These are phyloP conservation scores for Aspergillus hiratsukae DNA, from an alignment of 2,329 filamentous ascomycete genomes.

Conservation along the genomic window DNA sequence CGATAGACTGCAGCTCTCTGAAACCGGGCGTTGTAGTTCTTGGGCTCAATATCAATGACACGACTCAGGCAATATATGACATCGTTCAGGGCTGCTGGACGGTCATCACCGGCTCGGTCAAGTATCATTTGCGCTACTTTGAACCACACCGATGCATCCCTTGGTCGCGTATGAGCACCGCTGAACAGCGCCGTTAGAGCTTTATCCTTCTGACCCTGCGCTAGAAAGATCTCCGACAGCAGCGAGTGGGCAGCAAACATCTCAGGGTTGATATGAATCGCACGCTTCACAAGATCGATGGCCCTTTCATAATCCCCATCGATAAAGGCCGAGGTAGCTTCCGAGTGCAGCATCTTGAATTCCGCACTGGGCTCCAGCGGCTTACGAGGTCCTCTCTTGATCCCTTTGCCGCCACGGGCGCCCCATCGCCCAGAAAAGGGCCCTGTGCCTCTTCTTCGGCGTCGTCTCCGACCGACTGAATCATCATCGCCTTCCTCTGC, in stretches of 20 bases:
- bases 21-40: slow-evolving; percentile 51
- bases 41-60: slow-evolving; percentile 50
- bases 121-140: slow-evolving; percentile 53
- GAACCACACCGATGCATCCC: slow-evolving; percentile 54
- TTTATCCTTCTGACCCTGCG: slow-evolving; percentile 53
- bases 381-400: slow-evolving; percentile 44
- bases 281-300: slow-evolving; percentile 41
- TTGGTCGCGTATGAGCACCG: slow-evolving; percentile 54
- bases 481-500: slow-evolving; percentile 23
- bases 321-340: slow-evolving; percentile 47
- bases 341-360: slow-evolving; percentile 45
- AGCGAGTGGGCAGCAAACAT: slow-evolving; percentile 59
- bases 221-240: slow-evolving; percentile 55
- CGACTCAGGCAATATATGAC: slow-evolving; percentile 52
- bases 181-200: slow-evolving; percentile 54
- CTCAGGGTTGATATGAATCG: slow-evolving; percentile 56
- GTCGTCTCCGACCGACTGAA: slow-evolving; percentile 20
- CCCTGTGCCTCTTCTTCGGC: slow-evolving; percentile 28
- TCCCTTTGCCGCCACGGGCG: slow-evolving; percentile 41
- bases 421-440: slow-evolving; percentile 35
- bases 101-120: slow-evolving; percentile 44
- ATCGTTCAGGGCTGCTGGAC: slow-evolving; percentile 41
- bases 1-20: slow-evolving; percentile 54
- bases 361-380: slow-evolving; percentile 45
- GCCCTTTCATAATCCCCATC: slow-evolving; percentile 44